A percentile compares a stretch with the other conserved stretches of the same genome.
Conservation (phyloP, 1,284 basidiomycete species). For the Taiwanofungus camphoratus region DNA sequence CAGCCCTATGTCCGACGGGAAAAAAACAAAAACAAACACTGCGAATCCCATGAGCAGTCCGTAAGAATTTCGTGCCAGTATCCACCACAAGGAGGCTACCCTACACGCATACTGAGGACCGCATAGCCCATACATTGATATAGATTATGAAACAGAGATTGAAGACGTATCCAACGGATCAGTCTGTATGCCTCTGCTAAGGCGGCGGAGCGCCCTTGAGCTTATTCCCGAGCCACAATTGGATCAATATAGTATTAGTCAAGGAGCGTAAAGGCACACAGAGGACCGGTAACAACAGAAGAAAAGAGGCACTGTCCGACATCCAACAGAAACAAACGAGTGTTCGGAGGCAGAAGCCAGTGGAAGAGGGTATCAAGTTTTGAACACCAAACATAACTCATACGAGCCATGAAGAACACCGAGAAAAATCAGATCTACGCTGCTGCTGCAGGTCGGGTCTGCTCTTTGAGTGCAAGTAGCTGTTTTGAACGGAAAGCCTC, state of each 20-base stretch:
- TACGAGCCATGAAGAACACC: background rate
- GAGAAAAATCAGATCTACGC: background rate
- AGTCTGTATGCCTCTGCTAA: no score
- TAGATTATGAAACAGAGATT: no score
- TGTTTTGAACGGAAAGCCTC: slow-evolving; percentile 99
- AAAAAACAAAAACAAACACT: no score
- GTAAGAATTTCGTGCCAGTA: no score
- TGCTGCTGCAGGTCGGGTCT: slow-evolving; percentile 28
- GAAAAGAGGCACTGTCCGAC: slow-evolving; percentile 12
- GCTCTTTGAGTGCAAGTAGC: slow-evolving; percentile 86
- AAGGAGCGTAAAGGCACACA: slow-evolving; percentile 22
- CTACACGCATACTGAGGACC: no score
- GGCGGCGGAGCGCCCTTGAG: no score
- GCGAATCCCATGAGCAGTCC: no score
- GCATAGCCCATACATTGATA: no score
- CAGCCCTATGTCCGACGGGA: no score
- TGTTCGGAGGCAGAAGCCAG: slow-evolving; percentile 13
- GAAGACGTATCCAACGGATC: no score
- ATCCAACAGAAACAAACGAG: slow-evolving; percentile 21
- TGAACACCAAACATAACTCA: slow-evolving; percentile 8
- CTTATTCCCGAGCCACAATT: no score
- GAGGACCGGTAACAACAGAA: slow-evolving; percentile 19
- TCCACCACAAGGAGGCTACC: no score
- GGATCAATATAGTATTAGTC: slow-evolving; percentile 17
- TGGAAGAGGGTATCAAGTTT: slow-evolving; percentile 20